A percentile compares a stretch with the other conserved stretches of the same genome.
These are phyloP conservation scores for Candida oleophila DNA, from an alignment of 805 yeast genomes.

Conservation along the genomic window DNA sequence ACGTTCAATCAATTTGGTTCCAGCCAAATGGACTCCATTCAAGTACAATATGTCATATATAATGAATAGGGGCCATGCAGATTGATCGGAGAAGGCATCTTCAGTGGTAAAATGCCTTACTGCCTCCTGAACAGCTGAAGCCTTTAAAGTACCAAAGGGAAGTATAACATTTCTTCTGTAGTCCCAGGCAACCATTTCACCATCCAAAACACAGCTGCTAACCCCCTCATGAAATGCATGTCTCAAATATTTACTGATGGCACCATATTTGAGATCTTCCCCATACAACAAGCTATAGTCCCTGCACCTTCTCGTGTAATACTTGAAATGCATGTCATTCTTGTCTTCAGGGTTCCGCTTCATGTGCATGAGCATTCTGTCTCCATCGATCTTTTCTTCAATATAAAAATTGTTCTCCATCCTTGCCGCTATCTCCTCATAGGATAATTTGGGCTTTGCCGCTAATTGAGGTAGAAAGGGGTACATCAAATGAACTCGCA, in stretches of 20 bases:
- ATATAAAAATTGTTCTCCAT: constrained; percentile 54
- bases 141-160: constrained; percentile 80
- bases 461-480: constrained; percentile 82
- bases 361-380: constrained; percentile 78
- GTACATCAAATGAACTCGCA: constrained; percentile 42
- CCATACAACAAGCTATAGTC: constrained; percentile 79
- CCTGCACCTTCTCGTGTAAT: constrained; percentile 64
- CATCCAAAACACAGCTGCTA: constrained; percentile 61
- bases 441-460: constrained; percentile 49
- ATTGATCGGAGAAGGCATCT: constrained; percentile 30
- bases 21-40: constrained; percentile 64
- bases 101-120: constrained; percentile 38
- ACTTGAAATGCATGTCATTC: constrained; percentile 38
- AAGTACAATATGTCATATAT: constrained; percentile 72
- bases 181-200: constrained; percentile 93
- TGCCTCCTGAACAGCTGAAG: constrained; percentile 59
- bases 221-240: constrained; percentile 40
- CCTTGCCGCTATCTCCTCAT: constrained; percentile 48
- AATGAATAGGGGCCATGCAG: constrained; percentile 53
- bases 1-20: constrained; percentile 53
- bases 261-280: constrained; percentile 43
- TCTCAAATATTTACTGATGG: constrained; percentile 52
- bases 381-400: constrained; percentile 95
- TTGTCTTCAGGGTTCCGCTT: constrained; percentile 35
- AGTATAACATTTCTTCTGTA: constrained; percentile 51